These are phyloP conservation scores for Nakaseomyces sp. DNA, from an alignment of 1,139 yeast species.

Conservation along the genomic window DNA sequence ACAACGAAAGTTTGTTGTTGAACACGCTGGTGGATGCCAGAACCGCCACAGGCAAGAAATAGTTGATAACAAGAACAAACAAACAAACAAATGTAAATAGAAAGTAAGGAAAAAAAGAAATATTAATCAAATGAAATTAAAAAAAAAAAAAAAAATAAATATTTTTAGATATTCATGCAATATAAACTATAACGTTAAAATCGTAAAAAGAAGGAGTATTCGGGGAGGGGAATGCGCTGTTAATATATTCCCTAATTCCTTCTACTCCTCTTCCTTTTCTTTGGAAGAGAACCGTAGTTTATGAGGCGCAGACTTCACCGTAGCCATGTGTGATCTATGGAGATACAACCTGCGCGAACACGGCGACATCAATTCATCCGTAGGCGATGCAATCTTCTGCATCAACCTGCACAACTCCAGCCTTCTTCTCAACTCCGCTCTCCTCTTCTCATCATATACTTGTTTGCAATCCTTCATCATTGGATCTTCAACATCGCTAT, in stretches of 20 bases:
- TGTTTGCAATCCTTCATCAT: background rate
- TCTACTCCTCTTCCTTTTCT: background rate
- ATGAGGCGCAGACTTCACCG: constrained; percentile 26
- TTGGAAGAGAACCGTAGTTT: constrained; percentile 12
- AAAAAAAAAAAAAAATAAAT: background rate
- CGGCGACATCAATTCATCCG: constrained; percentile 49
- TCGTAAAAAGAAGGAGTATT: background rate
- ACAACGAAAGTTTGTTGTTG: constrained; percentile 82
- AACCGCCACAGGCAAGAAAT: constrained; percentile 11
- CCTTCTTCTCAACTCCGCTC: constrained; percentile 10
- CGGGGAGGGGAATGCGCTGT: no score
- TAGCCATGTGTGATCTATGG: constrained; percentile 33
- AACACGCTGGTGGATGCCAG: constrained; percentile 69
- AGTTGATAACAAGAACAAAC: no score
- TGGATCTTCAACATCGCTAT: background rate
- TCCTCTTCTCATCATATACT: constrained; percentile 4
- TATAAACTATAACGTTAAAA: background rate
- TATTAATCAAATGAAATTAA: background rate
- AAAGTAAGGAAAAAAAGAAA: background rate
- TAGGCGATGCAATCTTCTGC: constrained; percentile 44
- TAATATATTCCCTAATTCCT: no score
- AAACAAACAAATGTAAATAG: background rate
- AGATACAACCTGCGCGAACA: constrained; percentile 46
- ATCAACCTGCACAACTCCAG: constrained; percentile 10
- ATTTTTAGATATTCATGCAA: background rate